A percentile compares a stretch with the other conserved stretches of the same genome.
These are phyloP conservation scores for Phytophthora sojae DNA, from an alignment of 352 stramenopile species.

Conservation along the genomic window DNA sequence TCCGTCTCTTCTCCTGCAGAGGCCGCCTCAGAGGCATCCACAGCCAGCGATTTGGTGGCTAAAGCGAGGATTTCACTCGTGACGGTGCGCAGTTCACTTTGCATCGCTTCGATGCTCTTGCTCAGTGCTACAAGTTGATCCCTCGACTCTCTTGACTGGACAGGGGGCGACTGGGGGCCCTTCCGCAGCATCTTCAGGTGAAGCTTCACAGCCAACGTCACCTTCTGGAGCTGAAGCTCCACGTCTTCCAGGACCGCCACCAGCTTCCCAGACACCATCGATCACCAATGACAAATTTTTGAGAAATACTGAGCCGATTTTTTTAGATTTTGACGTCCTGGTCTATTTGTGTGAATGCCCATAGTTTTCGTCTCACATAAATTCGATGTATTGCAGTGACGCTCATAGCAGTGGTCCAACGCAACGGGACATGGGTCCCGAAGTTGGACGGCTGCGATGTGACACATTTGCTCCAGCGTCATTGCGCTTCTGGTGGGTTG, in stretches of 20 bases:
- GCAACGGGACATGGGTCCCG: background rate
- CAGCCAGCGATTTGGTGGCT: background rate
- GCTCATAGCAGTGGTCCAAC: background rate
- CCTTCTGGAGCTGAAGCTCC: background rate
- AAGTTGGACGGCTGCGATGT: background rate
- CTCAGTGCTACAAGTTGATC: background rate
- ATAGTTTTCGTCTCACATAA: background rate
- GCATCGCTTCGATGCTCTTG: background rate
- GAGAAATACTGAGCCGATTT: too few species aligned
- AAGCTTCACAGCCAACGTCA: background rate
- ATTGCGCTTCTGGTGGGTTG: background rate
- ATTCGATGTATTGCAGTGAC: background rate
- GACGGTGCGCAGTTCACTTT: background rate
- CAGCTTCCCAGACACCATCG: background rate
- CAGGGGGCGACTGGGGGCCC: too few species aligned
- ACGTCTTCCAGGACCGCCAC: background rate
- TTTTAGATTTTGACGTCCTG: too few species aligned
- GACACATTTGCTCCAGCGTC: background rate
- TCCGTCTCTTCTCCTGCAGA: background rate
- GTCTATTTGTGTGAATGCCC: too few species aligned
- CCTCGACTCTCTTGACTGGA: background rate
- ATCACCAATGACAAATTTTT: background rate
- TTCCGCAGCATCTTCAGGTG: background rate
- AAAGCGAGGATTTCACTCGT: background rate
- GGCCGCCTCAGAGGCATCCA: background rate